These are phyloP conservation scores for Westerdykella sp. DNA, from an alignment of 2,329 filamentous ascomycete species.

Conservation along the genomic window DNA sequence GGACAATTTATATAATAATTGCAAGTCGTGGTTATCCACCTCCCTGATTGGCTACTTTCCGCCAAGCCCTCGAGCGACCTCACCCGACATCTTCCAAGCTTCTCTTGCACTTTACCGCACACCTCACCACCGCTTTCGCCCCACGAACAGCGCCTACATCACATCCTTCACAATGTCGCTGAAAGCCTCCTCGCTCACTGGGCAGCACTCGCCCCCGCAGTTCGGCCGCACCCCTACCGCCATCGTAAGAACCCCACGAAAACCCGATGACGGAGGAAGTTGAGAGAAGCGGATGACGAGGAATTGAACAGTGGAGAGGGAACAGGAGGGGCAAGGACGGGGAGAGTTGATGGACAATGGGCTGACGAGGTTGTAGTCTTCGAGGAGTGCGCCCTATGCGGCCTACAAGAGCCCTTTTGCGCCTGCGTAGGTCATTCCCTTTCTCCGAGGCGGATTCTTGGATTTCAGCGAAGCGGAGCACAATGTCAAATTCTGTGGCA, in stretches of 20 bases:
- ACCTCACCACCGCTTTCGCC: background rate
- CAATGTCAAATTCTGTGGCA: background rate
- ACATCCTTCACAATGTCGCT: background rate
- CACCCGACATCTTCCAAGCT: background rate
- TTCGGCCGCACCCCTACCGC: background rate
- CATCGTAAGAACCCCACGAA: background rate
- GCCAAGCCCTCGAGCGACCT: background rate
- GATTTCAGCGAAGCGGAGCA: slow-evolving; percentile 1
- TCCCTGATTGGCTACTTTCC: background rate
- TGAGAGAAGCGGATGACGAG: background rate
- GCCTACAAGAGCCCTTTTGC: slow-evolving; percentile 53
- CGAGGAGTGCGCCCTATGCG: slow-evolving; percentile 36
- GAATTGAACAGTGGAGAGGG: background rate
- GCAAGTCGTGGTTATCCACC: no score
- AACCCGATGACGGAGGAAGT: background rate
- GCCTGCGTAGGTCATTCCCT: slow-evolving; percentile 46
- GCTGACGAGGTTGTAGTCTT: background rate
- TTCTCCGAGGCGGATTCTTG: background rate
- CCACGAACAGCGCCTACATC: background rate
- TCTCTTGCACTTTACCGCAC: background rate
- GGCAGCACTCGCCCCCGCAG: background rate
- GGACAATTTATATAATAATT: no score
- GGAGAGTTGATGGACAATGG: slow-evolving; percentile 21
- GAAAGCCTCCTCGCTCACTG: no score
- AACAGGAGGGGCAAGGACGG: background rate